These are phyloP conservation scores for Moricandia arvensis DNA, from an alignment of 345 rosid genomes.

Conservation along the genomic window DNA sequence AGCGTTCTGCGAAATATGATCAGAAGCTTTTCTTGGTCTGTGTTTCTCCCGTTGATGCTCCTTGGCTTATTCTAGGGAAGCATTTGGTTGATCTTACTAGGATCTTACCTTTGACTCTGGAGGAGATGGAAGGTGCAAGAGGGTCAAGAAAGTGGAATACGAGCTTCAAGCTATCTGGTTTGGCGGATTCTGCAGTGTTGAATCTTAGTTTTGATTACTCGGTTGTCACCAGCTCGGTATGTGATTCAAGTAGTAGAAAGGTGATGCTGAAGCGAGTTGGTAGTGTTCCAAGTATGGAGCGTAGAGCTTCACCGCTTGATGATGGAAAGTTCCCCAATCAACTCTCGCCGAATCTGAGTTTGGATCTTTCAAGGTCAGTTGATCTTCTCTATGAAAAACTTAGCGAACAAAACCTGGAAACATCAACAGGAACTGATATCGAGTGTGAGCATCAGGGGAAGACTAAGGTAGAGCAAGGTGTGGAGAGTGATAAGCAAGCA, in stretches of 20 bases:
- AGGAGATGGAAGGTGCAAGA: slow-evolving; percentile 64
- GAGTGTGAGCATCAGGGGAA: slow-evolving; percentile 5
- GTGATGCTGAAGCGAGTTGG: slow-evolving; percentile 47
- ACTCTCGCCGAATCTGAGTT: slow-evolving; percentile 41
- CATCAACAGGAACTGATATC: slow-evolving; percentile 27
- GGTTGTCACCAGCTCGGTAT: slow-evolving; percentile 37
- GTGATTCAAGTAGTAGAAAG: slow-evolving; percentile 26
- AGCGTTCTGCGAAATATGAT: slow-evolving; percentile 59
- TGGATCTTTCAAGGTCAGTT: slow-evolving; percentile 68
- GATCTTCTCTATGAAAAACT: slow-evolving; percentile 61
- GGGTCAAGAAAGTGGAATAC: slow-evolving; percentile 69
- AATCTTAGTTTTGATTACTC: slow-evolving; percentile 73
- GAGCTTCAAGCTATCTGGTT: slow-evolving; percentile 61
- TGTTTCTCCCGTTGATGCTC: slow-evolving; percentile 49
- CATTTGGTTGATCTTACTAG: slow-evolving; percentile 79
- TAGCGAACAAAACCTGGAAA: slow-evolving; percentile 43
- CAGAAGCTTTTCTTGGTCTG: slow-evolving; percentile 54
- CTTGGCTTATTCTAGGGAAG: slow-evolving; percentile 51
- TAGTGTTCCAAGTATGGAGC: slow-evolving; percentile 50
- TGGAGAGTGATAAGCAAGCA: slow-evolving; percentile 35
- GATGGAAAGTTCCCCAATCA: slow-evolving; percentile 47
- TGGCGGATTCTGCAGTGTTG: slow-evolving; percentile 62
- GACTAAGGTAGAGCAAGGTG: slow-evolving; percentile 19
- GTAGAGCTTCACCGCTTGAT: slow-evolving; percentile 34
- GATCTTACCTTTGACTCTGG: slow-evolving; percentile 65